Evolutionary conservation across 768 basidiomycete species (phyloP).

Genomic region (Pisolithus marmoratus): DNA sequence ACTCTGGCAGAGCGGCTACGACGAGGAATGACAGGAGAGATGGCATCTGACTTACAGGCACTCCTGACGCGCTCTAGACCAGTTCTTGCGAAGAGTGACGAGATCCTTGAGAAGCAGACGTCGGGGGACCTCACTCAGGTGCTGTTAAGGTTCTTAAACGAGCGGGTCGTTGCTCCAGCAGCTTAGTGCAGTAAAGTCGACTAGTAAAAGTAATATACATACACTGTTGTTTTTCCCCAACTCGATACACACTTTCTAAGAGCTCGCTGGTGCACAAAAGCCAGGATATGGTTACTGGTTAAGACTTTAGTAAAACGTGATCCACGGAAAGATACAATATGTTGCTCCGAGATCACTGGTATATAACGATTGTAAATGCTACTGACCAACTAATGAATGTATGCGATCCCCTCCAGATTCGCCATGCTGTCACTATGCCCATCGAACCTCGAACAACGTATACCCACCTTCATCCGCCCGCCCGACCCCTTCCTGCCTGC

Average conservation of each 20-base stretch:
- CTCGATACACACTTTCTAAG: too few relatives aligned
- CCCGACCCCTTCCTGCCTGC: constrained; percentile 50
- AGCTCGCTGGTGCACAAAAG: too few relatives aligned
- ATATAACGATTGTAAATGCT: too few relatives aligned
- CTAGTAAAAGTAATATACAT: constrained; percentile 14
- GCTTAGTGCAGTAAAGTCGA: not conserved
- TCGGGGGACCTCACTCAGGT: constrained; percentile 54
- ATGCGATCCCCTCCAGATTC: too few relatives aligned
- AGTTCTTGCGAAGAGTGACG: constrained; percentile 54
- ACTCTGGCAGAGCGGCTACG: constrained; percentile 61
- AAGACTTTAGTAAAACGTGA: too few relatives aligned
- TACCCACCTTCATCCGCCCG: constrained; percentile 69
- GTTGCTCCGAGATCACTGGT: too few relatives aligned
- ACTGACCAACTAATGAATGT: too few relatives aligned
- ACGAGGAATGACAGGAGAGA: constrained; percentile 76
- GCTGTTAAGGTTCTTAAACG: constrained; percentile 60
- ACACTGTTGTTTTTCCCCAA: not conserved
- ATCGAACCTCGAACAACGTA: constrained; percentile 66
- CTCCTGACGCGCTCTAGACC: constrained; percentile 62
- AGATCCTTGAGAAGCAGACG: constrained; percentile 33
- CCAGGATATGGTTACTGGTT: too few relatives aligned
- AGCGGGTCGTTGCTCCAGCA: constrained; percentile 44
- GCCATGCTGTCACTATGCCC: constrained; percentile 34
- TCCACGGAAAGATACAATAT: too few relatives aligned
- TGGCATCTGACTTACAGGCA: constrained; percentile 65